These are phyloP conservation scores for Liriodendron chinense DNA, from an alignment of 164 flowering plant genomes.

Conservation along the genomic window DNA sequence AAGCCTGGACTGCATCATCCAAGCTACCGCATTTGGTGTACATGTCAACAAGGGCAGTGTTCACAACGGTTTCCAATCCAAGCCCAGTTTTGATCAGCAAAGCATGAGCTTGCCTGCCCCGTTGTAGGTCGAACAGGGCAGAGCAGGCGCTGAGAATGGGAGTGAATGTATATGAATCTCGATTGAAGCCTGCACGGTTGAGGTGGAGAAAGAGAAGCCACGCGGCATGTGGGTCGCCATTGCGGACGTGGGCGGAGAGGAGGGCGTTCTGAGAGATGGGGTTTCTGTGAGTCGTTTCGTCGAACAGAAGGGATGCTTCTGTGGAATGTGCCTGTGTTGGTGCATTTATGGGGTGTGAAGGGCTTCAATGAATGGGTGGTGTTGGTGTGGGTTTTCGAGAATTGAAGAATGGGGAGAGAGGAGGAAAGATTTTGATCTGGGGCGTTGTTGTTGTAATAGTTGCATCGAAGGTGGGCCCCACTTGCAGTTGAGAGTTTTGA, in stretches of 20 bases:
- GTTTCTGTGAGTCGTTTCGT: constrained; percentile 27
- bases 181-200: constrained; percentile 15
- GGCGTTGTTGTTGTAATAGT: too few relatives aligned
- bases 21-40: constrained; percentile 41
- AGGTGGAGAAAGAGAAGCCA: constrained; percentile 38
- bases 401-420: not conserved
- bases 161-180: constrained; percentile 42
- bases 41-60: constrained; percentile 52
- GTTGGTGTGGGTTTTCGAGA: not conserved
- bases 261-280: constrained; percentile 31
- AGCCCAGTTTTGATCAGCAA: constrained; percentile 37
- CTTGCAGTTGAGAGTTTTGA: too few relatives aligned
- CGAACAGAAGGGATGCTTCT: constrained; percentile 19
- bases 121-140: constrained; percentile 13
- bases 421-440: not conserved
- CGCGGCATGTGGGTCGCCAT: constrained; percentile 21
- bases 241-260: constrained; percentile 29
- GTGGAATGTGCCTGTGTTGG: not conserved
- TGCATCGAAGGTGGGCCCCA: too few relatives aligned
- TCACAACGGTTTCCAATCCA: constrained; percentile 24
- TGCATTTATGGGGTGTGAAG: not conserved
- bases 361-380: not conserved
- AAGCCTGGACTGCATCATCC: constrained; percentile 31
- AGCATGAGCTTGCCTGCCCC: constrained; percentile 44
- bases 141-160: constrained; percentile 43